phyloP scores from a whole-genome alignment of 331 rosid genomes.

The Quercus tomentella region DNA sequence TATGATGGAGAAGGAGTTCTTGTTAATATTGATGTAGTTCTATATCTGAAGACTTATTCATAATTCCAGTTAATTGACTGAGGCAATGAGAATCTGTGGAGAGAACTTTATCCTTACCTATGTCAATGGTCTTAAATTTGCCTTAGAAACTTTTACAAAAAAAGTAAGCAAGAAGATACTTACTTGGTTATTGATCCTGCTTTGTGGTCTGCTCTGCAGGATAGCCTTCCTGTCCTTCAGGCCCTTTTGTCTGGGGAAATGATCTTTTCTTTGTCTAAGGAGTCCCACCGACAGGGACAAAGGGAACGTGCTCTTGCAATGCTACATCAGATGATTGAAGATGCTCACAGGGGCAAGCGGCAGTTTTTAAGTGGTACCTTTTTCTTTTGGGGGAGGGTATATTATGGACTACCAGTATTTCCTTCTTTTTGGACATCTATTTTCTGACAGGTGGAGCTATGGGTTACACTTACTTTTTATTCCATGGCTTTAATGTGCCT shows the following conservation, averaged over 20 bases:
- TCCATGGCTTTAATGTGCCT: slow-evolving; percentile 15
- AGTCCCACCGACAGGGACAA: slow-evolving; percentile 75
- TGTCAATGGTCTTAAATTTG: not conserved
- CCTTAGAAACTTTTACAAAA: not conserved
- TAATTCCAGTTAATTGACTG: not conserved
- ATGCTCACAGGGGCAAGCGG: slow-evolving; percentile 89
- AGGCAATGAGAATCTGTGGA: not conserved
- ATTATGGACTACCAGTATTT: not conserved
- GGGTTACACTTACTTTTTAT: not conserved
- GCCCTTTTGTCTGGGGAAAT: slow-evolving; percentile 72
- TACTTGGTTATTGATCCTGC: slow-evolving; percentile 25
- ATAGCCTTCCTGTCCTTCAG: slow-evolving; percentile 68
- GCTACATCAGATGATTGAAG: slow-evolving; percentile 97
- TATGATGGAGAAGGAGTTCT: slow-evolving; percentile 12
- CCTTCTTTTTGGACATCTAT: not conserved
- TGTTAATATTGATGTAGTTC: not conserved
- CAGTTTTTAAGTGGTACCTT: slow-evolving; percentile 91
- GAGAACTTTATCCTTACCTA: not conserved
- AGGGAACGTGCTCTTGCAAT: slow-evolving; percentile 94
- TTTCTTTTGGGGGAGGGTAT: slow-evolving; percentile 9
- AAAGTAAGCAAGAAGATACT: not conserved
- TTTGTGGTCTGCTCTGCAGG: slow-evolving; percentile 53
- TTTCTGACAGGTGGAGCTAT: slow-evolving; percentile 1
- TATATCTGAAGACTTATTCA: not conserved
- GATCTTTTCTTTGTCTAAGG: slow-evolving; percentile 51